Evolutionary conservation across 169 alveolate species (phyloP), one percentile per base, ranked within the genome.

Genomic region (Plasmodium coatneyi): DNA sequence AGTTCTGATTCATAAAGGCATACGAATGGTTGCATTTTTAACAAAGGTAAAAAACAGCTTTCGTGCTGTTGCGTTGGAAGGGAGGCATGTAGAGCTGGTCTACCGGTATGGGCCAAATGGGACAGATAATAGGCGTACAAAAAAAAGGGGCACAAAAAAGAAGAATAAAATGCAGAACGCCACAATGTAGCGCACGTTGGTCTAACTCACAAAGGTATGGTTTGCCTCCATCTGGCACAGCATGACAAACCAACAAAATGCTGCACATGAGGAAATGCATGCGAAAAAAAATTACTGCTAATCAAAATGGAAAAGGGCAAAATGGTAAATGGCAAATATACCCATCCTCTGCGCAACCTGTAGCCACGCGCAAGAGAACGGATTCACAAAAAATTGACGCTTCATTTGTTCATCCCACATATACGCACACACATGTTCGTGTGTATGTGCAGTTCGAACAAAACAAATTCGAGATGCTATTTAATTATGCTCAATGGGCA

Each of bases 401-500:
- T 66, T 66, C 76, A 66, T 28, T 66, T 25, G 76, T 66, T 66
- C 36, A 66, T 7, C 6, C 30, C 16, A 22, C 22, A 66, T 12
- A 66, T 66, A 5, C n/a, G 36, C 16, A 66, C 36, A 66, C 36
- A 66, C 36, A 22, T 66, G 1, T 25, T 7, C 5, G 16, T 66
- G 16, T 66, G 36, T 25, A 66, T 28, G 4, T 66, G 36, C 36
- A 66, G n/a, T 36, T 66, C 41, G 39, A 66, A 66, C 36, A n/a
- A 66, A 66, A 66, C 39, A 66, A 66, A 66, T 19, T 22, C n/a
- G 36, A 66, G n/a, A 19, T 66, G 76, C 76, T 66, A 66, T 66
- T 66, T 66, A 66, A 66, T 66, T 28, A 66, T 9, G 36, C 76
- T 7, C 10, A 4, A n/a, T 66, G 1, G 3, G 92, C 92, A 94